These are phyloP conservation scores for Vigna trinervia DNA, from an alignment of 306 rosid species.

Conservation along the genomic window DNA sequence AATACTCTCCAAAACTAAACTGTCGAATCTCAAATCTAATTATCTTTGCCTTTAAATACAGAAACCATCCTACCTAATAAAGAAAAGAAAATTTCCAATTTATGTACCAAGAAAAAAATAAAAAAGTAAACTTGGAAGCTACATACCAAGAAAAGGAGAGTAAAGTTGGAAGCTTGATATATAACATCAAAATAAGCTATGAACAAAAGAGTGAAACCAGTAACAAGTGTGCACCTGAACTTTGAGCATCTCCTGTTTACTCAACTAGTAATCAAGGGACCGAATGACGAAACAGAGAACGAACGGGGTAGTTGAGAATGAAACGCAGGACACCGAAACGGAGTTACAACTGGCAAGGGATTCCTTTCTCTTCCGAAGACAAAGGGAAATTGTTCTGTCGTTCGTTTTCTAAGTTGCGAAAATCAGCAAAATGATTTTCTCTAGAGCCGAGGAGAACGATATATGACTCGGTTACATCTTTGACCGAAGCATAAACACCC, in stretches of 20 bases:
- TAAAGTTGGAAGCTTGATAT: slow-evolving; percentile 33
- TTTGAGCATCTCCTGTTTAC: slow-evolving; percentile 79
- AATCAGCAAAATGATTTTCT: too few species aligned
- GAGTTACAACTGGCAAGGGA: too few species aligned
- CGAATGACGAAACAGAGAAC: too few species aligned
- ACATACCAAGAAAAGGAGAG: neutral
- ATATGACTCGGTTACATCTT: too few species aligned
- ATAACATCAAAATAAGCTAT: neutral
- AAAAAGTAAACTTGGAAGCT: neutral
- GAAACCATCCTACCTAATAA: neutral
- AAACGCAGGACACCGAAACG: too few species aligned
- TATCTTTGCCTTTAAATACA: slow-evolving; percentile 3
- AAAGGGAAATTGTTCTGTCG: too few species aligned
- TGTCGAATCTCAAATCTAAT: neutral
- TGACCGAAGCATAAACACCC: too few species aligned
- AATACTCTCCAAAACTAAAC: neutral
- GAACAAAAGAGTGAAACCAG: slow-evolving; percentile 4
- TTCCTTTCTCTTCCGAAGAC: too few species aligned
- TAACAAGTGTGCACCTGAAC: slow-evolving; percentile 63
- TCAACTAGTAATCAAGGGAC: slow-evolving; percentile 42
- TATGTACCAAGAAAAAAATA: neutral
- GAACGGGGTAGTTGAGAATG: too few species aligned
- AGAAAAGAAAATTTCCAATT: neutral
- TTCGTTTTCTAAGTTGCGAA: too few species aligned
- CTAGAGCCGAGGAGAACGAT: too few species aligned